Conservation (phyloP, 305 asterid genomes). For the Rubia peregrina region DNA sequence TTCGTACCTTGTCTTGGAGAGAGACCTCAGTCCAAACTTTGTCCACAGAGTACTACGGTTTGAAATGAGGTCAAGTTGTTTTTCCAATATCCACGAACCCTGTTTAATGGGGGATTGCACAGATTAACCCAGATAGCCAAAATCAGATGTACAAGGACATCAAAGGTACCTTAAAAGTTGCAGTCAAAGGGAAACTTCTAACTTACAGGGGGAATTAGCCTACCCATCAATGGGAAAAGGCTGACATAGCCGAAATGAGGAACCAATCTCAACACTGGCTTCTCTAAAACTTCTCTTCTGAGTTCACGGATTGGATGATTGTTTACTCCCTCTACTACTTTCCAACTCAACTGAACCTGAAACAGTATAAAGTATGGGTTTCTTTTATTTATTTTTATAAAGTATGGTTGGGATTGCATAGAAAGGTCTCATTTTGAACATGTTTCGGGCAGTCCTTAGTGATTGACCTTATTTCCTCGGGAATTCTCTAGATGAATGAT, state of each 20-base stretch:
- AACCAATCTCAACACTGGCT: slow-evolving; percentile 69
- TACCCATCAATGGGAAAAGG: slow-evolving; percentile 86
- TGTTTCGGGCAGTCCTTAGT: neutral
- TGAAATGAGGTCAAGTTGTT: slow-evolving; percentile 83
- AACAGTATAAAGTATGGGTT: slow-evolving; percentile 13
- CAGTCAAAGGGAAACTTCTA: slow-evolving; percentile 11
- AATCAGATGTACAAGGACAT: slow-evolving; percentile 5
- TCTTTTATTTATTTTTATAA: too few species aligned
- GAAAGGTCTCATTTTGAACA: neutral
- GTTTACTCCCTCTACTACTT: slow-evolving; percentile 45
- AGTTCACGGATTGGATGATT: slow-evolving; percentile 63
- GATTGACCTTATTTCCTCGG: neutral
- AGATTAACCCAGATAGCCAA: slow-evolving; percentile 14
- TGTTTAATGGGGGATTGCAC: slow-evolving; percentile 19
- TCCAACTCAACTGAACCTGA: slow-evolving; percentile 81
- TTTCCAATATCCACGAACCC: slow-evolving; percentile 78
- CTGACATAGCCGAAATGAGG: slow-evolving; percentile 94
- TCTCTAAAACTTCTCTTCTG: slow-evolving; percentile 66
- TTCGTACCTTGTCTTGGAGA: slow-evolving; percentile 73
- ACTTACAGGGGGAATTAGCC: slow-evolving; percentile 98
- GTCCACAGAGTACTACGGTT: slow-evolving; percentile 78
- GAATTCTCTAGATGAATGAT: too few species aligned
- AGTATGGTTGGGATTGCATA: neutral
- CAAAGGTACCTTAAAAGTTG: slow-evolving; percentile 10
- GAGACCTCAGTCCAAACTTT: slow-evolving; percentile 80